Conservation (phyloP, 495 filamentous ascomycete species). For the Penicillium daleae region DNA sequence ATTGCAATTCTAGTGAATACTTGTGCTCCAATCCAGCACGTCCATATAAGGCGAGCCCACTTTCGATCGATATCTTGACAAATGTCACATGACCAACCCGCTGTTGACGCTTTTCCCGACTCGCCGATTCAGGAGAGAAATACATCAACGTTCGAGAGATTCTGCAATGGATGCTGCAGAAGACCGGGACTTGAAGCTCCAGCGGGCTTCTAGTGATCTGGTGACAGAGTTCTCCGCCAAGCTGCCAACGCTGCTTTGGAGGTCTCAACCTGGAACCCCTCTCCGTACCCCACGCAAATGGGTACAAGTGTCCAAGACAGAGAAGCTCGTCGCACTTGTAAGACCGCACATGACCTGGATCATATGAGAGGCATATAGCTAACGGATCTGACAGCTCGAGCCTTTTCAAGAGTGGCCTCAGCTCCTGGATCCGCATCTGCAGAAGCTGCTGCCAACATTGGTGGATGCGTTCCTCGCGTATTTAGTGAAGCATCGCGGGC, state of each 20-base stretch:
- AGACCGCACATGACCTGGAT: constrained; percentile 12
- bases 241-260: constrained; percentile 56
- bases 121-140: constrained; percentile 10
- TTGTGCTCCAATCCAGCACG: background rate
- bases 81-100: constrained; percentile 33
- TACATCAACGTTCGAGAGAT: background rate
- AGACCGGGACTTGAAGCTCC: constrained; percentile 73
- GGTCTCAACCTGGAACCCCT: constrained; percentile 30
- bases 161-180: constrained; percentile 53
- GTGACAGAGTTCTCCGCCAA: constrained; percentile 64
- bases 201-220: constrained; percentile 69
- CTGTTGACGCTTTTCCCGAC: constrained; percentile 34
- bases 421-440: constrained; percentile 87
- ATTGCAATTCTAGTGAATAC: no score
- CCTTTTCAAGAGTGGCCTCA: constrained; percentile 96
- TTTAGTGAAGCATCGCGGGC: constrained; percentile 47
- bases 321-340: constrained; percentile 50
- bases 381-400: constrained; percentile 62
- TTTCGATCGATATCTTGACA: constrained; percentile 1
- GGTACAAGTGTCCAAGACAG: constrained; percentile 44
- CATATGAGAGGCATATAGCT: background rate
- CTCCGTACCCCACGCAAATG: constrained; percentile 45
- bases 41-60: background rate
- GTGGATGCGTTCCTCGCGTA: constrained; percentile 75
- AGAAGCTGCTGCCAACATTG: constrained; percentile 70